phyloP scores from a whole-genome alignment of 345 rosid species.

The Trapa bicornis region DNA sequence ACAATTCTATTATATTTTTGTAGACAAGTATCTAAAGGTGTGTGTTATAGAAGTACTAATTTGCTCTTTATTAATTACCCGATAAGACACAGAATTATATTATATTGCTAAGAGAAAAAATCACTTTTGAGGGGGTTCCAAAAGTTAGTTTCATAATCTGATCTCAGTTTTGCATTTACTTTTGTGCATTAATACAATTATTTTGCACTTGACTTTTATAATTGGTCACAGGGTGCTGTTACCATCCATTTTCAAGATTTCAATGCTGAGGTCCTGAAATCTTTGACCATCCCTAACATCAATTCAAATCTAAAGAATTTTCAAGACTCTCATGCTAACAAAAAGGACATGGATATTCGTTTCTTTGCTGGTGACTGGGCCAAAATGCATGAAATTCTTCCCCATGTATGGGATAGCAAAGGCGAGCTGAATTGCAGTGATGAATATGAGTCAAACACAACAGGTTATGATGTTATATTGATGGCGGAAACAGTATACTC shows the following conservation, averaged over 20 bases:
- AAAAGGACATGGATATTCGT: slow-evolving; percentile 16
- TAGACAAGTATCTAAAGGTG: not conserved
- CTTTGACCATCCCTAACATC: slow-evolving; percentile 74
- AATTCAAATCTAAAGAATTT: slow-evolving; percentile 34
- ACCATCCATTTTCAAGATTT: slow-evolving; percentile 80
- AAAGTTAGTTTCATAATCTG: not conserved
- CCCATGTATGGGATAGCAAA: slow-evolving; percentile 23
- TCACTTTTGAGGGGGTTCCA: not conserved
- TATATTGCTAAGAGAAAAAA: not conserved
- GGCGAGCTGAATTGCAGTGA: slow-evolving; percentile 13
- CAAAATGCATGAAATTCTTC: slow-evolving; percentile 54
- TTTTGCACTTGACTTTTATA: not conserved
- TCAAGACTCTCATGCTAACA: slow-evolving; percentile 10
- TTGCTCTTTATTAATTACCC: not conserved
- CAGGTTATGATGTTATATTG: slow-evolving; percentile 64
- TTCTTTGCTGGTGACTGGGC: slow-evolving; percentile 92
- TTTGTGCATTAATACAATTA: not conserved
- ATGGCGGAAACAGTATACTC: slow-evolving; percentile 94
- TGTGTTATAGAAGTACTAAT: not conserved
- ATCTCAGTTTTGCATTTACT: not conserved
- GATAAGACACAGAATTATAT: not conserved
- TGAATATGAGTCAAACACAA: slow-evolving; percentile 8
- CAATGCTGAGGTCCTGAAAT: slow-evolving; percentile 70
- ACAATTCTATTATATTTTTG: not conserved
- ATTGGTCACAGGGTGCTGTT: slow-evolving; percentile 44